Percentiles rank a stretch among this genome's conserved stretches.
Evolutionary conservation across 2,329 filamentous ascomycete species (phyloP).

Genomic region (Botrytis galanthina): DNA sequence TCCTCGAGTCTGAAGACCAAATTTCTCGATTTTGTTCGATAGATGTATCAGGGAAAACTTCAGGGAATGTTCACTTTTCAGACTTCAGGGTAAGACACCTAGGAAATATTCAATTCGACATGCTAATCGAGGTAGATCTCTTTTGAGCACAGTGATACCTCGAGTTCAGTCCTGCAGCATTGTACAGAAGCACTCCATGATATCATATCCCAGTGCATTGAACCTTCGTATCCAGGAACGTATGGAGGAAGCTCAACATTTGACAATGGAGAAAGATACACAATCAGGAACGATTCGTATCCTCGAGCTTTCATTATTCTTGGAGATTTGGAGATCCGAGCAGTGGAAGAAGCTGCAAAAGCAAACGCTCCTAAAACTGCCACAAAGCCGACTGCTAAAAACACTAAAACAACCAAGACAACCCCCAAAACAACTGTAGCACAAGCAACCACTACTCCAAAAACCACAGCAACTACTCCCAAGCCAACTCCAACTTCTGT

Average conservation of each 20-base stretch:
- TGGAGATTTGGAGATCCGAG: no score
- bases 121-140: background rate
- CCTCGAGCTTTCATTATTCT: no score
- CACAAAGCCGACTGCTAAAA: background rate
- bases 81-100: background rate
- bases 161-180: background rate
- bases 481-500: background rate
- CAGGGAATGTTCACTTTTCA: background rate
- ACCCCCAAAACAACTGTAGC: background rate
- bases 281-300: background rate
- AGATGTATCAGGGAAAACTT: background rate
- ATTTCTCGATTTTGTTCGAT: background rate
- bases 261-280: conserved; percentile 1
- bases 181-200: background rate
- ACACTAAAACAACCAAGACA: background rate
- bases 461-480: background rate
- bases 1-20: background rate
- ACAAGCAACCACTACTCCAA: background rate
- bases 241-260: background rate
- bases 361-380: background rate
- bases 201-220: background rate
- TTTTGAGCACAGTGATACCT: background rate
- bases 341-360: background rate
- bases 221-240: background rate
- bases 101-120: background rate